A percentile compares a stretch with the other conserved stretches of the same genome.
phyloP scores from a whole-genome alignment of 352 stramenopile species.

The Pythium vanterpoolii region DNA sequence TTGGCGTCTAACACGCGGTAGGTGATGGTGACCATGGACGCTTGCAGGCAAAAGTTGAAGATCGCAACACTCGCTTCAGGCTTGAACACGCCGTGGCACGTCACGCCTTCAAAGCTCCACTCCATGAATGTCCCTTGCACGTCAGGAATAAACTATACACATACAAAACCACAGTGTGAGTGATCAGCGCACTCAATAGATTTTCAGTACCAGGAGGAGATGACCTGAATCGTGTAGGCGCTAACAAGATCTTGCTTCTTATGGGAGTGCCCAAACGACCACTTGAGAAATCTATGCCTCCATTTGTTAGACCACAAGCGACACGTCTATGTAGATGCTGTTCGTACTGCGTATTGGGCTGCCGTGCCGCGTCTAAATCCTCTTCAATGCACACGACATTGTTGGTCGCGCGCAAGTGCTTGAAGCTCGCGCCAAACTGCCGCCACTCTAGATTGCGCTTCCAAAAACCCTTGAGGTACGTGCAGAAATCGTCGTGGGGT shows the following conservation, averaged over 20 bases:
- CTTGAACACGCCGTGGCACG: constrained; percentile 81
- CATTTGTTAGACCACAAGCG: neutral
- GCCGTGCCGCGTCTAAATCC: constrained; percentile 56
- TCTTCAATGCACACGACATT: constrained; percentile 83
- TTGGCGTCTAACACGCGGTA: constrained; percentile 76
- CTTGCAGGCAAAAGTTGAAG: constrained; percentile 80
- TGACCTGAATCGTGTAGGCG: constrained; percentile 79
- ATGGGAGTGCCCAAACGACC: constrained; percentile 71
- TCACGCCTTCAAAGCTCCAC: constrained; percentile 84
- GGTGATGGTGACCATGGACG: constrained; percentile 85
- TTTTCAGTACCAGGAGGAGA: neutral
- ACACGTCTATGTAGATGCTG: neutral
- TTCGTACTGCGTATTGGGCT: constrained; percentile 68
- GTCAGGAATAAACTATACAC: constrained; percentile 67
- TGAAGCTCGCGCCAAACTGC: constrained; percentile 71
- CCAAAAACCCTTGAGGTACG: constrained; percentile 76
- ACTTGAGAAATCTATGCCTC: constrained; percentile 61
- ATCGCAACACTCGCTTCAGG: constrained; percentile 74
- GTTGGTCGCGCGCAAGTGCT: constrained; percentile 77
- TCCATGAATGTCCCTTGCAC: constrained; percentile 81
- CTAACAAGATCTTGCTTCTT: constrained; percentile 68
- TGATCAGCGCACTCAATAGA: constrained; percentile 5
- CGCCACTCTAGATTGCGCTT: constrained; percentile 83
- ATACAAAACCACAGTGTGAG: constrained; percentile 1
- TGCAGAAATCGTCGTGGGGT: constrained; percentile 58